Evolutionary conservation across 2,329 filamentous ascomycete species (phyloP).

Genomic region (Trichoderma sp.): DNA sequence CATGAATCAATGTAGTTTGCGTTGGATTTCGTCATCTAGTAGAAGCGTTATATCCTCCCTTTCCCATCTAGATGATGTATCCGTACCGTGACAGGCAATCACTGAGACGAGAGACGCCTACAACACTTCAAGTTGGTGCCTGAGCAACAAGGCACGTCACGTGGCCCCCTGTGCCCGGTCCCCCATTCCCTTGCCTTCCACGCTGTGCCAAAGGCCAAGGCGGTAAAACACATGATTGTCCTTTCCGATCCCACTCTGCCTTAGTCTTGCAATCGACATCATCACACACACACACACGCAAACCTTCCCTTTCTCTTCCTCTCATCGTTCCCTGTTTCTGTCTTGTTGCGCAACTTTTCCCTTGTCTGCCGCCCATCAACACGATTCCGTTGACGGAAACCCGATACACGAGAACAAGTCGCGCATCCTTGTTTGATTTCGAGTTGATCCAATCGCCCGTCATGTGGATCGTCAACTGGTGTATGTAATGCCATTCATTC

Average conservation of each 20-base stretch:
- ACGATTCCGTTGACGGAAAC: not conserved
- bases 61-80: too few relatives aligned
- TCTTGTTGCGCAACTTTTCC: not conserved
- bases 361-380: not conserved
- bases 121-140: slow-evolving; percentile 10
- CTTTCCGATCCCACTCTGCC: slow-evolving; percentile 17
- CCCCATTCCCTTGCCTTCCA: slow-evolving; percentile 7
- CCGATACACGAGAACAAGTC: not conserved
- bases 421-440: not conserved
- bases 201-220: not conserved
- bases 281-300: slow-evolving; percentile 27
- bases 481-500: slow-evolving; percentile 59
- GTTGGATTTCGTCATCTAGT: too few relatives aligned
- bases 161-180: slow-evolving; percentile 14
- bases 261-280: slow-evolving; percentile 27
- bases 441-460: slow-evolving; percentile 38
- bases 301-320: not conserved
- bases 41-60: too few relatives aligned
- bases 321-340: not conserved
- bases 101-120: not conserved
- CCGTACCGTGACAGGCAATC: not conserved
- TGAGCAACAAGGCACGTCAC: slow-evolving; percentile 25
- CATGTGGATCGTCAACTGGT: slow-evolving; percentile 98
- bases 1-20: too few relatives aligned
- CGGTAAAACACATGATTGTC: slow-evolving; percentile 28